Conservation (phyloP, 2,329 filamentous ascomycete genomes). For the Colletotrichum liaoningense region DNA sequence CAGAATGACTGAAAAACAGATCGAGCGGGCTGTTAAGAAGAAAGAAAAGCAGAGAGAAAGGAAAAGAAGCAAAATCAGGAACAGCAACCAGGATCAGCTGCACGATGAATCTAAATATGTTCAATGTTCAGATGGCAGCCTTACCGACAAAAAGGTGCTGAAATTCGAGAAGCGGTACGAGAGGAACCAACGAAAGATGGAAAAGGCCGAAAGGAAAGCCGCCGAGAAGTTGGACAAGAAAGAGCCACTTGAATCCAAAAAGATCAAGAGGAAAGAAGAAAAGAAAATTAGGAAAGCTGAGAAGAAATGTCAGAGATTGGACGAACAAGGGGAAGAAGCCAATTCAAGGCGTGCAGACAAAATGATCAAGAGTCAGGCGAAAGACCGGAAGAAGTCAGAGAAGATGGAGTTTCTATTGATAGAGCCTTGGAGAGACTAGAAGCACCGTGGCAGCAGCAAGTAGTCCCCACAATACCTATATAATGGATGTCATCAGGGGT, state of each 20-base stretch:
- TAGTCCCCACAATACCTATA: background rate
- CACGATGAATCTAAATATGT: background rate
- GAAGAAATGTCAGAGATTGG: background rate
- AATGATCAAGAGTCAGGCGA: background rate
- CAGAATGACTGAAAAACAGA: background rate
- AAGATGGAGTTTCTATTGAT: background rate
- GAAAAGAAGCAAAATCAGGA: background rate
- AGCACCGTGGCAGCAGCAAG: background rate
- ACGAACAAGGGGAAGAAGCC: background rate
- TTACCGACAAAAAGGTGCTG: background rate
- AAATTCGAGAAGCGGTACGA: background rate
- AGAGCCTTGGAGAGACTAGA: background rate
- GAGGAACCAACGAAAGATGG: background rate
- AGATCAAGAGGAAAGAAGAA: background rate
- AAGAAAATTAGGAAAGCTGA: background rate
- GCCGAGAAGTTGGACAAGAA: background rate
- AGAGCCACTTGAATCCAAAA: background rate
- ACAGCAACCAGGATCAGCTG: background rate
- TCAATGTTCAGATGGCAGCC: background rate
- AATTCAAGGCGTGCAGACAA: background rate
- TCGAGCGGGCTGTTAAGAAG: background rate
- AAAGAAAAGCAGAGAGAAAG: background rate
- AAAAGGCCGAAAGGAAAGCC: background rate
- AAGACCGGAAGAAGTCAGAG: background rate
- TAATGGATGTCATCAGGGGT: background rate